Percentiles rank a stretch among this genome's conserved stretches.
phyloP scores from a whole-genome alignment of 2,329 filamentous ascomycete genomes.

The Orbilia oligospora region DNA sequence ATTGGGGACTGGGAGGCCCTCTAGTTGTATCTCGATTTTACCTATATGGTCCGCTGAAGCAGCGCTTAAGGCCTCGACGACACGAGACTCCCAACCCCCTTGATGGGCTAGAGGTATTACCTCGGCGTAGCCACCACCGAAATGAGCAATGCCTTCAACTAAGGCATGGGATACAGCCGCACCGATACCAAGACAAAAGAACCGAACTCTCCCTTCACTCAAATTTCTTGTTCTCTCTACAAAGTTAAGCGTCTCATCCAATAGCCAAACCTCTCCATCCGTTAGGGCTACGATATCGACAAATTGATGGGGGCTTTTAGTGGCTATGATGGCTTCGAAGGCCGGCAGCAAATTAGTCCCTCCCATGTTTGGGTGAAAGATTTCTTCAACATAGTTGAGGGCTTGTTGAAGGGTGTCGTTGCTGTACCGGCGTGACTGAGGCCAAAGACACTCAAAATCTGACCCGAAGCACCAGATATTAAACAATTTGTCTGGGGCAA shows the following conservation, averaged over 20 bases:
- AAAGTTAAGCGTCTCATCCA: slow-evolving; percentile 70
- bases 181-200: slow-evolving; percentile 75
- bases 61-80: slow-evolving; percentile 13
- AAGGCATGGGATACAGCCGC: slow-evolving; percentile 72
- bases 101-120: slow-evolving; percentile 69
- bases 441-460: slow-evolving; percentile 69
- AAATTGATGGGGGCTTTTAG: slow-evolving; percentile 66
- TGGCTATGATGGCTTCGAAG: slow-evolving; percentile 69
- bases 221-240: slow-evolving; percentile 69
- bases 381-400: slow-evolving; percentile 63
- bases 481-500: slow-evolving; percentile 66
- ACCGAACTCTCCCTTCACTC: slow-evolving; percentile 69
- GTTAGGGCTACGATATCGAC: slow-evolving; percentile 73
- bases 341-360: slow-evolving; percentile 72
- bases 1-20: not conserved
- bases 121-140: slow-evolving; percentile 72
- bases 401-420: slow-evolving; percentile 68
- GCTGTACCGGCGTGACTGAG: slow-evolving; percentile 67
- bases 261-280: slow-evolving; percentile 72
- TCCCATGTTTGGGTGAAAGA: slow-evolving; percentile 70
- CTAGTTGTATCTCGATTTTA: slow-evolving; percentile 12
- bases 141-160: slow-evolving; percentile 73
- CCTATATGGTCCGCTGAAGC: slow-evolving; percentile 12
- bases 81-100: slow-evolving; percentile 23
- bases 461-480: slow-evolving; percentile 73